phyloP scores from a whole-genome alignment of 345 rosid species.

The Salix caprea region DNA sequence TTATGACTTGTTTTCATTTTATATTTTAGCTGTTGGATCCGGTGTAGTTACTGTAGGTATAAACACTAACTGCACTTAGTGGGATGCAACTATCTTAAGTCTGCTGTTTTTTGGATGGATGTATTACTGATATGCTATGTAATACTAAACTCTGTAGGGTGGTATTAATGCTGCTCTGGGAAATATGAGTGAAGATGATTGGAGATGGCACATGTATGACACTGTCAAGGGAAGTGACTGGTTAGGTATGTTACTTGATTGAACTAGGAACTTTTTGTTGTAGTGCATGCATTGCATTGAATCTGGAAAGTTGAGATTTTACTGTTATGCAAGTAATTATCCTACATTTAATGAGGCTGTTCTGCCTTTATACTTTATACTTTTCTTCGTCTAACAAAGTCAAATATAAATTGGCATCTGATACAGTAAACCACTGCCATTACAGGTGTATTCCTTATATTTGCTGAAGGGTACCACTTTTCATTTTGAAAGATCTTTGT shows the following conservation, averaged over 20 bases:
- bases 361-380: background rate
- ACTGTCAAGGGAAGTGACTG: constrained; percentile 99
- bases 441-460: background rate
- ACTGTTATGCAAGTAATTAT: background rate
- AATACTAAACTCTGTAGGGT: constrained; percentile 49
- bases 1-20: background rate
- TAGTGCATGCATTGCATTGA: background rate
- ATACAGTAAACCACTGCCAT: background rate
- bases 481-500: background rate
- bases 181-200: constrained; percentile 96
- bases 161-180: constrained; percentile 99
- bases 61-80: too few species aligned
- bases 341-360: background rate
- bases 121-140: constrained; percentile 6
- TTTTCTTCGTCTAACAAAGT: background rate
- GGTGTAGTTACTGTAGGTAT: background rate
- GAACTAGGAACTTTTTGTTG: background rate
- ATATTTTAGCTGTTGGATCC: background rate
- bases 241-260: constrained; percentile 55
- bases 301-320: background rate
- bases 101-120: background rate
- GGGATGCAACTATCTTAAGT: background rate
- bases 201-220: constrained; percentile 99
- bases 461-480: background rate
- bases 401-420: background rate